These are phyloP conservation scores for Emericellopsis cladophorae DNA, from an alignment of 2,329 filamentous ascomycete genomes.

Conservation along the genomic window DNA sequence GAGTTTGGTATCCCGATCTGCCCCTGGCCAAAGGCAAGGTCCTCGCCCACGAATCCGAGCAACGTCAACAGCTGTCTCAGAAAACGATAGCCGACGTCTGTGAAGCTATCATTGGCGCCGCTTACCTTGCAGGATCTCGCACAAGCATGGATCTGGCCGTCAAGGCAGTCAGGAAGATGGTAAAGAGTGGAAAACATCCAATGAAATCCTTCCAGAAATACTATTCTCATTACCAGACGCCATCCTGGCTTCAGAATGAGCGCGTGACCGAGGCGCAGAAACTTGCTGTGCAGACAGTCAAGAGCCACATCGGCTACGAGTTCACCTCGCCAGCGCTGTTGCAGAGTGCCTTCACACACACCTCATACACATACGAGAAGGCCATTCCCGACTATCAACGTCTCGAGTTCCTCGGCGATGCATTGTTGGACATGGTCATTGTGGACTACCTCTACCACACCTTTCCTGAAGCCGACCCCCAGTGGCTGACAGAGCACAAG, in stretches of 20 bases:
- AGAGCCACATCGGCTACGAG: conserved; percentile 55
- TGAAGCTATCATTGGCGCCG: conserved; percentile 71
- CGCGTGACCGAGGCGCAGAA: conserved; percentile 41
- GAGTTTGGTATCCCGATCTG: conserved; percentile 80
- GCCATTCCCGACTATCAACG: conserved; percentile 43
- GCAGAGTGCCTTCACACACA: conserved; percentile 70
- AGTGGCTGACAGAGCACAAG: conserved; percentile 97
- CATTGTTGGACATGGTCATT: conserved; percentile 69
- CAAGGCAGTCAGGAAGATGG: conserved; percentile 54
- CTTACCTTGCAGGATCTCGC: conserved; percentile 40
- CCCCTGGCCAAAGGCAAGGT: conserved; percentile 60
- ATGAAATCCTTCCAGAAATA: conserved; percentile 66
- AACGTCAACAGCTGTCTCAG: conserved; percentile 56
- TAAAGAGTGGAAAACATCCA: conserved; percentile 55
- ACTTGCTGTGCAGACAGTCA: conserved; percentile 31
- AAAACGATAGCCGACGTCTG: conserved; percentile 82
- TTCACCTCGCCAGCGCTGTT: conserved; percentile 60
- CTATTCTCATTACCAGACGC: conserved; percentile 51
- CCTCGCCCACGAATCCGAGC: conserved; percentile 19
- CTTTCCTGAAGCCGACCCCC: conserved; percentile 71
- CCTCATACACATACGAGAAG: conserved; percentile 40
- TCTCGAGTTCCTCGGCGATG: conserved; percentile 80
- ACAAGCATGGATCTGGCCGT: conserved; percentile 44
- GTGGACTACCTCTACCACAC: conserved; percentile 67
- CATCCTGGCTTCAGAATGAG: conserved; percentile 54